Base-by-base conservation (phyloP, 2,329 filamentous ascomycete species). In the Ceratocystis cubensis region DNA sequence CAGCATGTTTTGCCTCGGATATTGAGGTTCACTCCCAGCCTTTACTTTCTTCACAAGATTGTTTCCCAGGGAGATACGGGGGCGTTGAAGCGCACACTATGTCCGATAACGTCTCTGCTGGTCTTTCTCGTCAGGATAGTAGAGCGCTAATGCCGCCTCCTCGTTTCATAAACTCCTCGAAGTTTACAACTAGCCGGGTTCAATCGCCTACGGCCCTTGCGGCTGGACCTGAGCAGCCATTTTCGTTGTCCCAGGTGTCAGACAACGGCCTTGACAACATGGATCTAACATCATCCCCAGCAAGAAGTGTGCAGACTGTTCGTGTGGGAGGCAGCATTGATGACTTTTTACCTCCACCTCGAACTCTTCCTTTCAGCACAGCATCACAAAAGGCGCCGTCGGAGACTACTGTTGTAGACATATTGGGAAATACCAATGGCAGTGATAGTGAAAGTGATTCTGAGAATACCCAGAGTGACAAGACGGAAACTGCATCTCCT, bases 341-440 rank as follows among this genome's bases (percentile, higher is more conserved):
- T 15, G 61, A 64, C 25, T 37, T 64, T 30, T 25, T 68, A 28
- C 67, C 67, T 13, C 67, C 67, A 59, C 61, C 65, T 46, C 65
- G 67, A 30, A 63, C 50, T 2, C 56, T 68, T 22, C 67, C 67
- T 13, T 68, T 68, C 28, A 46, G 48, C 28, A 44, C 30, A 48
- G 28, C 25, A n/a, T 56, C 15, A 46, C 30, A 53, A 57, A 57
- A 41, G 20, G 1, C 7, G 44, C 15, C 15, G 33, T 4, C 5
- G 8, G 28, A 37, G 33, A 10, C 56, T 30, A 59, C 8, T 4
- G 2, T 2, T 8, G n/a, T n/a, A 59, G 25, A 37, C 17, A n/a
- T 8, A 20, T 53, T n/a, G 20, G 48, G 25, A 15, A 25, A 22
- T 20, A 56, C 13, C n/a, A 33, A 41, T 57, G 20, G 1, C 7